These are phyloP conservation scores for Metschnikowia hibisci DNA, from an alignment of 805 yeast species.

Conservation along the genomic window DNA sequence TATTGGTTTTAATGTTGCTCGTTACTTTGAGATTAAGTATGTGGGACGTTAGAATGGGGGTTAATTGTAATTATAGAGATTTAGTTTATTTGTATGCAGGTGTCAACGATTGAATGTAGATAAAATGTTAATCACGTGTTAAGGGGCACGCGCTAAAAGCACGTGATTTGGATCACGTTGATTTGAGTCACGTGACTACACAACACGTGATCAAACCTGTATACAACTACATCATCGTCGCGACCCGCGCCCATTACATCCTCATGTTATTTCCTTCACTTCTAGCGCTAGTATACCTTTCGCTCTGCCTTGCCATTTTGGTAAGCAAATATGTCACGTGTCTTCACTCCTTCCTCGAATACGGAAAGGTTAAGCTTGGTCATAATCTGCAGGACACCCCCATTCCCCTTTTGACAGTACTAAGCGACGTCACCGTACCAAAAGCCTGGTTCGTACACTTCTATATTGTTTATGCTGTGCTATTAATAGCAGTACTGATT, in stretches of 20 bases:
- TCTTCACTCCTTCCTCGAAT: slow-evolving; percentile 10
- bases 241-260: neutral
- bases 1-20: slow-evolving; percentile 50
- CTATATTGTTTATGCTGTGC: slow-evolving; percentile 43
- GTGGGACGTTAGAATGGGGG: slow-evolving; percentile 53
- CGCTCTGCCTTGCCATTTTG: slow-evolving; percentile 5
- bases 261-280: neutral
- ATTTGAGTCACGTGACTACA: too few relatives aligned
- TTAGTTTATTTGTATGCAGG: too few relatives aligned
- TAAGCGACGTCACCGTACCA: slow-evolving; percentile 46
- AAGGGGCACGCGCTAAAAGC: too few relatives aligned
- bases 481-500: slow-evolving; percentile 19
- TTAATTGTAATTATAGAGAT: too few relatives aligned
- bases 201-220: too few relatives aligned
- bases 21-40: slow-evolving; percentile 68
- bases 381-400: neutral
- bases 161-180: too few relatives aligned
- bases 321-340: slow-evolving; percentile 3
- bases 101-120: too few relatives aligned
- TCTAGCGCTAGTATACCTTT: slow-evolving; percentile 3
- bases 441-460: slow-evolving; percentile 62
- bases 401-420: neutral
- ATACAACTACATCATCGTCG: too few relatives aligned
- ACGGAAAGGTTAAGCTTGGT: slow-evolving; percentile 14
- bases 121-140: too few relatives aligned